Conservation (phyloP, 257 asterid species). For the Anisodus tanguticus region DNA sequence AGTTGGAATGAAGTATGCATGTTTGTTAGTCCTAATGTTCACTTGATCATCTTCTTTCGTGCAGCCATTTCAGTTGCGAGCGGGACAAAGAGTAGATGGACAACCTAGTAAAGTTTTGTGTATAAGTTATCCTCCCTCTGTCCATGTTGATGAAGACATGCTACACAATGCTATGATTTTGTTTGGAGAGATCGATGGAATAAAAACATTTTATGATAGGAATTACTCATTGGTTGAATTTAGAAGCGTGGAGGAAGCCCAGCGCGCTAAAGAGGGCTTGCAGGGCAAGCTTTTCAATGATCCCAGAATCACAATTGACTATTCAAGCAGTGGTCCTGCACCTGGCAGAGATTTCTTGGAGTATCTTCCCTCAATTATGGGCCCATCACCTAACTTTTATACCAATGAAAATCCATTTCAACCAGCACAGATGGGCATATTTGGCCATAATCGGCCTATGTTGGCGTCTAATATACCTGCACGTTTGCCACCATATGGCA, state of each 20-base stretch:
- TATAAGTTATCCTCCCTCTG: slow-evolving; percentile 87
- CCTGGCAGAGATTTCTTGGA: slow-evolving; percentile 46
- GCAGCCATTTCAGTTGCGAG: slow-evolving; percentile 60
- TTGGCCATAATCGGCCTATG: slow-evolving; percentile 61
- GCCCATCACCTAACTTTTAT: slow-evolving; percentile 42
- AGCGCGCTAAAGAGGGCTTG: slow-evolving; percentile 90
- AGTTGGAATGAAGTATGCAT: slow-evolving; percentile 20
- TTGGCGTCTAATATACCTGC: slow-evolving; percentile 44
- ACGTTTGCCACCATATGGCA: slow-evolving; percentile 56
- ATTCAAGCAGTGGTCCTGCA: slow-evolving; percentile 61
- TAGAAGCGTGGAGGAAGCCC: slow-evolving; percentile 95
- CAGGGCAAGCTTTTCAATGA: slow-evolving; percentile 92
- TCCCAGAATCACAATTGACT: slow-evolving; percentile 81
- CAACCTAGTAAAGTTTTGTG: slow-evolving; percentile 68
- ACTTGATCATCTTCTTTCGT: slow-evolving; percentile 35
- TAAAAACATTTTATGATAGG: slow-evolving; percentile 73
- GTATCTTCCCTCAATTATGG: slow-evolving; percentile 59
- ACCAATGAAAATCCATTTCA: slow-evolving; percentile 56
- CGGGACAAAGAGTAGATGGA: slow-evolving; percentile 57
- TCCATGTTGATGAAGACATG: slow-evolving; percentile 84
- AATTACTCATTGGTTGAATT: slow-evolving; percentile 82
- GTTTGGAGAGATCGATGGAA: slow-evolving; percentile 92
- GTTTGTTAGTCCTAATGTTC: slow-evolving; percentile 26
- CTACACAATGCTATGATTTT: slow-evolving; percentile 93
- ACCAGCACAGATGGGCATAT: slow-evolving; percentile 68